Percentiles rank a stretch among this genome's conserved stretches.
Conservation (phyloP, 805 yeast genomes). For the Naumovozyma dairenensis region DNA sequence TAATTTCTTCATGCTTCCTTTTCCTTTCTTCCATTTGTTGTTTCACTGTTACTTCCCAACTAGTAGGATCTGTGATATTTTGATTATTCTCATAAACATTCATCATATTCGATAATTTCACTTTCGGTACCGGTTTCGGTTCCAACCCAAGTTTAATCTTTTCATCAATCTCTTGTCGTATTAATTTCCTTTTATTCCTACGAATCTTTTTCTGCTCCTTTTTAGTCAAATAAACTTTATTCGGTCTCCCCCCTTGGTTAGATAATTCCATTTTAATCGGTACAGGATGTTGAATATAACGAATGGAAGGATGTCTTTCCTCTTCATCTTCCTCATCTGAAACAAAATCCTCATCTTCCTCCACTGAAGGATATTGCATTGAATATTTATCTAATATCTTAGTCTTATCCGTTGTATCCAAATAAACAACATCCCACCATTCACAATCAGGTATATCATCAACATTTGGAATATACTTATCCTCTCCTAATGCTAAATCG, state of each 20-base stretch:
- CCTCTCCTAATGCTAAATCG: slow-evolving; percentile 47
- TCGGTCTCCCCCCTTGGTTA: slow-evolving; percentile 24
- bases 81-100: slow-evolving; percentile 69
- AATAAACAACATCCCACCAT: slow-evolving; percentile 79
- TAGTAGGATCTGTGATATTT: slow-evolving; percentile 82
- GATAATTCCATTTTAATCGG: slow-evolving; percentile 45
- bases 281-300: slow-evolving; percentile 77
- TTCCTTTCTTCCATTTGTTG: slow-evolving; percentile 57
- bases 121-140: slow-evolving; percentile 84
- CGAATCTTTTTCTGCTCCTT: slow-evolving; percentile 67
- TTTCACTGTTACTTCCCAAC: slow-evolving; percentile 63
- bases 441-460: slow-evolving; percentile 54
- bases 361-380: slow-evolving; percentile 25
- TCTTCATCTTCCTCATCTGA: slow-evolving; percentile 28
- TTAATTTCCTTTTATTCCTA: slow-evolving; percentile 53
- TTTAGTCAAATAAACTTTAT: slow-evolving; percentile 58
- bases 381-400: slow-evolving; percentile 28
- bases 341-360: slow-evolving; percentile 15
- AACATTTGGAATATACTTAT: slow-evolving; percentile 32
- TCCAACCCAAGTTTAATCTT: slow-evolving; percentile 70
- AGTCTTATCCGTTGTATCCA: slow-evolving; percentile 33
- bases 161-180: slow-evolving; percentile 64
- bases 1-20: slow-evolving; percentile 46
- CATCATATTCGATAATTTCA: slow-evolving; percentile 76
- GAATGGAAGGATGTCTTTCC: slow-evolving; percentile 40